Evolutionary conservation across 306 rosid species (phyloP), one percentile per base, ranked within the genome.

Genomic region (Dryas drummondii): DNA sequence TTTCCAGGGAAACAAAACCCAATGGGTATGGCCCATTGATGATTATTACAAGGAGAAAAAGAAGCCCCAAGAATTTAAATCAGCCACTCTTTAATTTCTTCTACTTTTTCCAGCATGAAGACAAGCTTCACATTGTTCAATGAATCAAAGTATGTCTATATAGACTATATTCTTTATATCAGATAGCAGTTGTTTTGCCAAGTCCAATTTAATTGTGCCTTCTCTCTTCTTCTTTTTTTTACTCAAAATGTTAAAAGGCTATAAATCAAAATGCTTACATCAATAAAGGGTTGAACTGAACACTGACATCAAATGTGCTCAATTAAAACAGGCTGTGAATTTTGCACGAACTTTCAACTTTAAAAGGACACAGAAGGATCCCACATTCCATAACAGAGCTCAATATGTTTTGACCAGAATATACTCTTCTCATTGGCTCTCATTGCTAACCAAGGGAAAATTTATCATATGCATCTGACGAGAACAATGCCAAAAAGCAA

Each of bases 1-100:
- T 72, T 71, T 46, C 42, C 17, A 54, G 40, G 45, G 74, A 65
- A 79, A 81, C 88, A 82, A 68, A 80, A 68, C 81, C 64, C 66
- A 51, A 83, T 74, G 87, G 84, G 58, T 62, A 76, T 84, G 86
- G 61, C 83, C 80, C 82, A 74, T 15, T 75, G 26, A 56, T 77
- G 76, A 84, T 81, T 68, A 68, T 68, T 53, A 68, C 44, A 8
- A 3, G 5, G 5, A 55, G 16, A 51, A 56, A 70, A 57, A 52
- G 22, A 53, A 57, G 11, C 6, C 53, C 67, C 52, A 62, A 19
- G 4, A 44, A 6, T 26, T 71, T 46, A 51, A 74, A 63, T 44
- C 52, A n/a, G 11, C 53, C 68, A 14, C 14, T 72, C 54, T 52
- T 68, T 15, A 40, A 37, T 73, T 52, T 16, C 15, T 47, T 63